These are phyloP conservation scores for Eragrostis tef DNA, from an alignment of 202 grass and related monocot genomes.

Conservation along the genomic window DNA sequence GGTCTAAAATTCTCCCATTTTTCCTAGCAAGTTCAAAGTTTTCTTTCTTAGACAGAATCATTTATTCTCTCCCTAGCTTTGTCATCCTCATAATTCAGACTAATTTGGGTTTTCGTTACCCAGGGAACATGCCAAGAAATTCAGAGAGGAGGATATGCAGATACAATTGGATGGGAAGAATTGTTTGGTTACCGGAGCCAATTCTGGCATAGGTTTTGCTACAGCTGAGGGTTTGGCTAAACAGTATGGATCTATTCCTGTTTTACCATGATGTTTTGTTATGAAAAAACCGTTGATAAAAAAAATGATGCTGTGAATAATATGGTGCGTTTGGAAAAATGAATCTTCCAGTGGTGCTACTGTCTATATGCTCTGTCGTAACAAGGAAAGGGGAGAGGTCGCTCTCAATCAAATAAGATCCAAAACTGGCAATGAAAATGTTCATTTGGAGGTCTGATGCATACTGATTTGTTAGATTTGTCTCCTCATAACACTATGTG, in stretches of 20 bases:
- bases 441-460: conserved; percentile 77
- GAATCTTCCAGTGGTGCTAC: conserved; percentile 75
- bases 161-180: conserved; percentile 82
- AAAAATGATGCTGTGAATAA: not conserved
- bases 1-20: not conserved
- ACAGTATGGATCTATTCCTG: conserved; percentile 57
- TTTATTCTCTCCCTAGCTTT: not conserved
- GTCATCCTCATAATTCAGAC: not conserved
- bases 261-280: not conserved
- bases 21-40: not conserved
- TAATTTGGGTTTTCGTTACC: not conserved
- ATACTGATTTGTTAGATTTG: not conserved
- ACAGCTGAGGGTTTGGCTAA: conserved; percentile 85
- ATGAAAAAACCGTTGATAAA: not conserved
- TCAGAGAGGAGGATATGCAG: conserved; percentile 86
- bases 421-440: conserved; percentile 72
- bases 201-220: conserved; percentile 88
- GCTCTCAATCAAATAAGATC: conserved; percentile 75
- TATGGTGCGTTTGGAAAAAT: not conserved
- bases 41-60: too few relatives aligned
- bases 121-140: conserved; percentile 88
- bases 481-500: not conserved
- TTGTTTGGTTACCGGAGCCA: conserved; percentile 87
- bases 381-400: conserved; percentile 79
- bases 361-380: conserved; percentile 94